Base-by-base conservation (phyloP, 2,329 filamentous ascomycete genomes). In the Arthrinium phaeospermum region DNA sequence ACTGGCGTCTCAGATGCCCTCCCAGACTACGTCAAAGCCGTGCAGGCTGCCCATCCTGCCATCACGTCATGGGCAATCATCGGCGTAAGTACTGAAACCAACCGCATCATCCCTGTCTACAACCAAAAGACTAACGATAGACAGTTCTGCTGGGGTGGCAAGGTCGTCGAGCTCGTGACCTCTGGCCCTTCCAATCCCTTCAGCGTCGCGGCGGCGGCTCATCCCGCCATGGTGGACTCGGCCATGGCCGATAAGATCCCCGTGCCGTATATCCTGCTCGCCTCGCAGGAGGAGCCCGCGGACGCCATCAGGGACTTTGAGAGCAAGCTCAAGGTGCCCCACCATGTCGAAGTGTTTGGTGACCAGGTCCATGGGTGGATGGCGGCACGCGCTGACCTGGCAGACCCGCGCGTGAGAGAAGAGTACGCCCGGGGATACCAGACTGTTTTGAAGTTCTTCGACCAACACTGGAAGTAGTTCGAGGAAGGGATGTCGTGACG, bases 291-390 rank as follows among this genome's bases (percentile, higher is more conserved):
- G 45, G 91, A 93, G 67, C 90, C 90, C 0, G 78, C 84, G 74
- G 83, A 81, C 16, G 83, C 92, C 79, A 87, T 84, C 68, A 85
- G 19, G 79, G 82, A 86, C 77, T 90, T 88, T 70, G 84, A 87
- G 76, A 80, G 83, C 12, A 82, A 81, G 5, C 85, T 92, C 69
- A 24, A 61, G 8, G 51, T 34, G 8, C 81, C 86, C 69, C 88
- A 89, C 75, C 86, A 90, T 72, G 86, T 91, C 61, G 90, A 92
- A 83, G 89, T 80, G 16, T 93, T 92, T 76, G 75, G 78, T 27
- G 89, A 88, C 76, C 91, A 92, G 85, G 85, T 90, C 76, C 91
- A 93, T 80, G 91, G 91, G 46, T 93, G 90, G 89, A 93, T 93
- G 91, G 90, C 89, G 5, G 91, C 91, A 0, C 86, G 91, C n/a